These are phyloP conservation scores for Colletotrichum sp. DNA, from an alignment of 2,329 filamentous ascomycete genomes.

Conservation along the genomic window DNA sequence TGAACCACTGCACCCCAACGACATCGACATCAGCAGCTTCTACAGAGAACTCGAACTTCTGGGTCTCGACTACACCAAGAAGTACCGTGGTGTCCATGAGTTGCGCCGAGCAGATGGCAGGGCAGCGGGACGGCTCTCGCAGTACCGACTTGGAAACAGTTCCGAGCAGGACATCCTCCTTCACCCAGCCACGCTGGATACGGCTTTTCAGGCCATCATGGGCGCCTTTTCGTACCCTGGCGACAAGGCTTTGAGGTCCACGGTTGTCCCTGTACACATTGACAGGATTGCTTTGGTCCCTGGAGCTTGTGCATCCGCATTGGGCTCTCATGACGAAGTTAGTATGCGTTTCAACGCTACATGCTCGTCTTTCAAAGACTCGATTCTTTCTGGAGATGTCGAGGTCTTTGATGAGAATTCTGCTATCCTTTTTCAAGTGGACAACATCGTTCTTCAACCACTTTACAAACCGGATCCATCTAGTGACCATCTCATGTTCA, in stretches of 20 bases:
- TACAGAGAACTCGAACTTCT: neutral
- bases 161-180: constrained; percentile 18
- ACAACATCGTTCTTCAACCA: neutral
- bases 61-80: neutral
- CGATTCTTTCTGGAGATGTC: neutral
- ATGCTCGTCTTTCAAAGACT: neutral
- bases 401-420: neutral
- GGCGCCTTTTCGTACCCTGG: constrained; percentile 33
- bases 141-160: neutral
- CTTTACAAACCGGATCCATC: neutral
- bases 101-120: neutral
- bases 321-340: neutral
- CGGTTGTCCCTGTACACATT: neutral
- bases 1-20: neutral
- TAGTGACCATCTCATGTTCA: neutral
- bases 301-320: neutral
- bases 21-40: neutral
- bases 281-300: neutral
- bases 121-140: neutral
- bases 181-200: constrained; percentile 38
- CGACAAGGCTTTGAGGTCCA: neutral
- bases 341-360: neutral
- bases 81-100: neutral
- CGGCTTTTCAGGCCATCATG: constrained; percentile 37
- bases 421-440: neutral